Conservation (phyloP, 257 asterid genomes). For the Solanum chilense region DNA sequence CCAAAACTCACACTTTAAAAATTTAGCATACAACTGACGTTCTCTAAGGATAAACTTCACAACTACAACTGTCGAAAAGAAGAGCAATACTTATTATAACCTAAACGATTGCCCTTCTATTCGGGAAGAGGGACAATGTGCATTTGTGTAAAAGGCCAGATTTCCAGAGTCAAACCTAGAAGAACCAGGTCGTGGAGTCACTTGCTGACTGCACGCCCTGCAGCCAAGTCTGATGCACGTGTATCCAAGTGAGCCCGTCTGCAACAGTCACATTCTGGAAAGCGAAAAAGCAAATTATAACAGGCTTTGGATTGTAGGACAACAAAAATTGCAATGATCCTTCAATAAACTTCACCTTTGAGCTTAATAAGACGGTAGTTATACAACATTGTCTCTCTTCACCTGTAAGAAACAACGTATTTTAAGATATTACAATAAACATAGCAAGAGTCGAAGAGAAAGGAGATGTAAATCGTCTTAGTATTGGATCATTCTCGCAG, state of each 20-base stretch:
- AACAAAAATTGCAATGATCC: neutral
- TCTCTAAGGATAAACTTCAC: neutral
- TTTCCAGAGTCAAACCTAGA: neutral
- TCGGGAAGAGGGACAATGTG: neutral
- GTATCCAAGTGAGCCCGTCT: conserved; percentile 61
- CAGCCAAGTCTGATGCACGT: conserved; percentile 79
- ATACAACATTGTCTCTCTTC: conserved; percentile 42
- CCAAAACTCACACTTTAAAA: neutral
- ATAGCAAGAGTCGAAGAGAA: conserved; percentile 36
- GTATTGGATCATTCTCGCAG: neutral
- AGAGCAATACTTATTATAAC: neutral
- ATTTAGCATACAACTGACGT: neutral
- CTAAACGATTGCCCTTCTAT: neutral
- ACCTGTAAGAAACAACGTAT: conserved; percentile 26
- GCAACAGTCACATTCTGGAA: conserved; percentile 52
- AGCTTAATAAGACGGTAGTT: conserved; percentile 50
- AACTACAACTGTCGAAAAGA: neutral
- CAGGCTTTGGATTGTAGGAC: neutral
- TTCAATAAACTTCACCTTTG: conserved; percentile 41
- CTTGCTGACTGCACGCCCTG: conserved; percentile 27
- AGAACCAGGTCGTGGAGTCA: conserved; percentile 34
- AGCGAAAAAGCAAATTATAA: neutral
- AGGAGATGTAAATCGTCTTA: conserved; percentile 3
- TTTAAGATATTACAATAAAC: conserved; percentile 31
- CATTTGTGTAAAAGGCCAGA: neutral